These are phyloP conservation scores for Pneumocystis carinii DNA, from an alignment of 1,139 yeast genomes.

Conservation along the genomic window DNA sequence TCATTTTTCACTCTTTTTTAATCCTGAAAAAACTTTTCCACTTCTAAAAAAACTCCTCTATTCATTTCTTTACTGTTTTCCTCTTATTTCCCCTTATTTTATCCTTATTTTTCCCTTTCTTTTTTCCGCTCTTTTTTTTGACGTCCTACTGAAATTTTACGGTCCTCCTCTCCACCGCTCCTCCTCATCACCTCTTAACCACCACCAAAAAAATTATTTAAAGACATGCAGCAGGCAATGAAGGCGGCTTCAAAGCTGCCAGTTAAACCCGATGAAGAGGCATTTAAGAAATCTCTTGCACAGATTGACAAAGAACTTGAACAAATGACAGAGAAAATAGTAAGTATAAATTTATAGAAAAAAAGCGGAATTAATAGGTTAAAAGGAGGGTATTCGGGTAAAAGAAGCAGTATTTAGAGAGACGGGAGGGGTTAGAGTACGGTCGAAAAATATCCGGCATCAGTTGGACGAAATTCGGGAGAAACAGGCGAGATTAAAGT, in stretches of 20 bases:
- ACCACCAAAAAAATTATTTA: neutral
- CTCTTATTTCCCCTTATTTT: too few species aligned
- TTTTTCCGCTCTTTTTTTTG: too few species aligned
- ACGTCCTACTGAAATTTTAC: too few species aligned
- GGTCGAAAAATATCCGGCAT: slow-evolving; percentile 48
- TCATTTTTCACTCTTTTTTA: too few species aligned
- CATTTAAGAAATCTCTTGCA: slow-evolving; percentile 31
- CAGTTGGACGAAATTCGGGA: slow-evolving; percentile 51
- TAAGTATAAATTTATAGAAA: neutral
- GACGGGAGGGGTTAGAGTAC: slow-evolving; percentile 25
- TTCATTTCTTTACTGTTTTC: too few species aligned
- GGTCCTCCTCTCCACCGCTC: too few species aligned
- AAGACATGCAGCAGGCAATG: neutral
- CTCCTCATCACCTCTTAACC: too few species aligned
- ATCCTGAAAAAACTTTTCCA: too few species aligned
- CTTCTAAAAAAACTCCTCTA: too few species aligned
- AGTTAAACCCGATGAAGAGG: slow-evolving; percentile 25
- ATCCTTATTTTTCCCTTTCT: too few species aligned
- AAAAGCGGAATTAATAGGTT: neutral
- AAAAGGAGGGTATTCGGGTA: neutral
- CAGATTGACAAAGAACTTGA: slow-evolving; percentile 7
- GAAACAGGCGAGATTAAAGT: slow-evolving; percentile 56
- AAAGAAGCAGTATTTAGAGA: slow-evolving; percentile 9
- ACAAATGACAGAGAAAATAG: neutral
- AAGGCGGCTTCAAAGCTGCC: slow-evolving; percentile 16